Evolutionary conservation across 768 basidiomycete genomes (phyloP).

Genomic region (Lactarius hengduanensis): DNA sequence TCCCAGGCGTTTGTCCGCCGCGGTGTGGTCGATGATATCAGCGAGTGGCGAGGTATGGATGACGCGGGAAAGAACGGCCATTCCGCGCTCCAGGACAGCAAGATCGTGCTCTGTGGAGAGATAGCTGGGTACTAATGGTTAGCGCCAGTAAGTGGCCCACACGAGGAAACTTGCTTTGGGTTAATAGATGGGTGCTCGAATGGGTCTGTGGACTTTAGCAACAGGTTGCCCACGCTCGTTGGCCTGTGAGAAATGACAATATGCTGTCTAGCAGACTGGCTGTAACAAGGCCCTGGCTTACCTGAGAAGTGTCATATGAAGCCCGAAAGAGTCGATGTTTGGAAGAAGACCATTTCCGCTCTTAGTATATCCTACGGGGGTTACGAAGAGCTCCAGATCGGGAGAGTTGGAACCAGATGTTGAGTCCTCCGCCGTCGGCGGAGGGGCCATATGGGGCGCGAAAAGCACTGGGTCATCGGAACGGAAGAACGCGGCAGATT

Average conservation of each 20-base stretch:
- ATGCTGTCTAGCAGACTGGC: neutral
- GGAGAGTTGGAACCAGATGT: slow-evolving; percentile 38
- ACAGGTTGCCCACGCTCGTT: slow-evolving; percentile 43
- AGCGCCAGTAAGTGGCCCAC: slow-evolving; percentile 11
- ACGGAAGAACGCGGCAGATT: slow-evolving; percentile 55
- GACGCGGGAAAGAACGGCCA: slow-evolving; percentile 41
- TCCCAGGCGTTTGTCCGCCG: slow-evolving; percentile 37
- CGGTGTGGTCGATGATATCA: slow-evolving; percentile 37
- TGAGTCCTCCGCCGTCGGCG: slow-evolving; percentile 31
- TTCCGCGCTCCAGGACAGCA: slow-evolving; percentile 41
- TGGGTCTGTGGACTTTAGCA: slow-evolving; percentile 43
- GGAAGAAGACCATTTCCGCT: slow-evolving; percentile 25
- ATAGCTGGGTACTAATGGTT: slow-evolving; percentile 37
- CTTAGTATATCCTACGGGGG: slow-evolving; percentile 32
- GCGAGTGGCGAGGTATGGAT: slow-evolving; percentile 41
- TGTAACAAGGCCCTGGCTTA: slow-evolving; percentile 21
- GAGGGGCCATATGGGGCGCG: slow-evolving; percentile 30
- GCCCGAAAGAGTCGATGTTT: slow-evolving; percentile 29
- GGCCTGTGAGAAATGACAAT: slow-evolving; percentile 36
- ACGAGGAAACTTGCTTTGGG: slow-evolving; percentile 38
- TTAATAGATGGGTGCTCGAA: slow-evolving; percentile 45
- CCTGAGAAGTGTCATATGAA: slow-evolving; percentile 37
- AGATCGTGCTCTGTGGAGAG: slow-evolving; percentile 44
- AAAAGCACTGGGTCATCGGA: slow-evolving; percentile 49
- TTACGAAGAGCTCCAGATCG: slow-evolving; percentile 38